Evolutionary conservation across 169 alveolate genomes (phyloP), one percentile per base, ranked within the genome.

Genomic region (Prorocentrum cordatum): DNA sequence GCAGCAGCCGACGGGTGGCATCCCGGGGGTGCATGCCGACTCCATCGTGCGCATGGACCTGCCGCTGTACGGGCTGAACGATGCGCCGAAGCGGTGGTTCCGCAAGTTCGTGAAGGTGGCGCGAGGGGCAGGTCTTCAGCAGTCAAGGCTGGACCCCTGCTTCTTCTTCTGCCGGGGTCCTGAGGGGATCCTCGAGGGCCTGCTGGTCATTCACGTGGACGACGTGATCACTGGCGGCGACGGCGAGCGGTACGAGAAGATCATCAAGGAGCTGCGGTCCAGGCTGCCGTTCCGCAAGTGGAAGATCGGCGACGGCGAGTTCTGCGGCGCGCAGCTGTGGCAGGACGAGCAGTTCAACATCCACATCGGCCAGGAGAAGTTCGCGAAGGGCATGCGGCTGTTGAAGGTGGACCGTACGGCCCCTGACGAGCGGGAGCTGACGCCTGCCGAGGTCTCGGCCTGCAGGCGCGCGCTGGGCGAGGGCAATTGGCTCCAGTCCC

Each of bases 11-110:
- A 45, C 7, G 0, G 83, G 83, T 4, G 83, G 83, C 0, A 58
- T 71, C 0, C 83, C 83, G 1, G 67, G 67, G 0, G 2, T 71
- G 0, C 2, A 16, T 0, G 35, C 66, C 10, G 83, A 36, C 5
- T 2, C n/a, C 18, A 12, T 71, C 5, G 47, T 45, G 31, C 45
- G 20, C 16, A 29, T 71, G 18, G 7, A 24, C 0, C 67, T 64
- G 0, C 39, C 39, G n/a, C 50, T 71, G 33, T 71, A 71, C 33
- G 83, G 67, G 0, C 39, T 45, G 0, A 71, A 71, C 24, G 83
- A 71, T n/a, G 83, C 83, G 12, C 83, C 83, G 1, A 20, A 20
- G 3, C 38, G 45, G 6, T 71, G 83, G 83, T 71, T 39, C 39
- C 45, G 36, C 0, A 58, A 47, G 26, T 71, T 71, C 7, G 68